Evolutionary conservation across 2,329 filamentous ascomycete species (phyloP), one percentile per base, ranked within the genome.

Genomic region (Chrysoporthe cubensis): DNA sequence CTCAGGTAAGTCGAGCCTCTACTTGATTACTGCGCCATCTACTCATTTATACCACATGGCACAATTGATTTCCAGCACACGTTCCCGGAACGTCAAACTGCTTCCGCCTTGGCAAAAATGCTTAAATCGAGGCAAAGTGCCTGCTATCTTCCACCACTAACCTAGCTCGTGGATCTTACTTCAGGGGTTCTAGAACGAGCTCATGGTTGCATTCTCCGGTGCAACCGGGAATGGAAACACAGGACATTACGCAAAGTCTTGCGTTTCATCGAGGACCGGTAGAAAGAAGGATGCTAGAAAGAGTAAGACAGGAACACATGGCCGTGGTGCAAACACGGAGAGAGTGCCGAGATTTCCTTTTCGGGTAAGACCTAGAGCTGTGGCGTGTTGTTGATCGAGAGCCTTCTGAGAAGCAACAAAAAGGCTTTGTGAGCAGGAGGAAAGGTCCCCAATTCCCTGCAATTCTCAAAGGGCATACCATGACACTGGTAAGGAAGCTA

Each of bases 271-370:
- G 26, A 9, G 32, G 11, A 11, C 50, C 26, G 32, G 50, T 54
- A 21, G 50, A n/a, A 14, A 7, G 26, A 16, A 16, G 6, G 54
- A 7, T 18, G 54, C 34, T 40, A n/a, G 16, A 40, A 48, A 56
- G 40, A 48, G 40, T 21, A 50, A 14, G 40, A 26, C 56, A 50
- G 44, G n/a, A 56, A 18, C 18, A 26, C 37, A 61, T 56, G 66
- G 4, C 44, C 42, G 63, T 62, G 32, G 59, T 44, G 16, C 59
- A 26, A 66, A 40, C 59, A n/a, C 66, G 66, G 66, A 68, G 66
- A 54, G n/a, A 46, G 44, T 60, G 52, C 66, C 66, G 66, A 68
- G 59, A 68, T 68, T 68, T 62, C 66, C 66, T 63, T 8, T 66
- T 68, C 52, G 37, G 66, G 64, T 48, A 59, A 66, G 21, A 32